Conservation (phyloP, 768 basidiomycete genomes). For the Lentinula edodes region DNA sequence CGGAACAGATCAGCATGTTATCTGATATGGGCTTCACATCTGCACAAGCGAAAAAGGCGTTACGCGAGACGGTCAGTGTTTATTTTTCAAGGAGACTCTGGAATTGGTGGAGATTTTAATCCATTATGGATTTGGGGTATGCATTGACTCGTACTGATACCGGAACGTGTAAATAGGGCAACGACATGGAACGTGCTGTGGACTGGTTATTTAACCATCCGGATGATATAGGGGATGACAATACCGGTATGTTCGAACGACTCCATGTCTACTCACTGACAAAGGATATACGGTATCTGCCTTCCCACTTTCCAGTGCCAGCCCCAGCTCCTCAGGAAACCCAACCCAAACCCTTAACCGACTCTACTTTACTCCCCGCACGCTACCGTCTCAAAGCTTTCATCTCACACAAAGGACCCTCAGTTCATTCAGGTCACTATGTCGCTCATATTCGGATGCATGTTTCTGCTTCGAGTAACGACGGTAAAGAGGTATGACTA, state of each 20-base stretch:
- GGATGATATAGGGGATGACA: constrained; percentile 71
- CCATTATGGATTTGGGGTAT: not conserved
- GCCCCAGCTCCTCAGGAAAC: not conserved
- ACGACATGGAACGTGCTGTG: constrained; percentile 78
- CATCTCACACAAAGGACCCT: constrained; percentile 95
- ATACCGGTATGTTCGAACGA: constrained; percentile 11
- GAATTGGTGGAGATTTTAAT: too few species aligned
- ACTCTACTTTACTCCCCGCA: constrained; percentile 63
- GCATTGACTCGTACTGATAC: not conserved
- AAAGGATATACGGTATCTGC: constrained; percentile 12
- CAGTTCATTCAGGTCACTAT: constrained; percentile 92
- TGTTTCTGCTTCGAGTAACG: constrained; percentile 79
- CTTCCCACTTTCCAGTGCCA: not conserved
- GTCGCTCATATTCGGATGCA: constrained; percentile 70
- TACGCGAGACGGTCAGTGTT: constrained; percentile 72
- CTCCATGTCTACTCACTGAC: constrained; percentile 11
- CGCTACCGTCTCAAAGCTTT: constrained; percentile 84
- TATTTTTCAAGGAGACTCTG: not conserved
- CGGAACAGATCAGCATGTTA: constrained; percentile 69
- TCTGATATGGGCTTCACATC: constrained; percentile 90
- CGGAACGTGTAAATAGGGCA: constrained; percentile 37
- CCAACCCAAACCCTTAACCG: constrained; percentile 22
- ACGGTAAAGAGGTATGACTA: constrained; percentile 78
- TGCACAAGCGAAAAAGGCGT: constrained; percentile 80
- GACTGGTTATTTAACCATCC: constrained; percentile 97